Conservation (phyloP, 371 early-diverging fungal genomes). For the Sporodiniella umbellata region DNA sequence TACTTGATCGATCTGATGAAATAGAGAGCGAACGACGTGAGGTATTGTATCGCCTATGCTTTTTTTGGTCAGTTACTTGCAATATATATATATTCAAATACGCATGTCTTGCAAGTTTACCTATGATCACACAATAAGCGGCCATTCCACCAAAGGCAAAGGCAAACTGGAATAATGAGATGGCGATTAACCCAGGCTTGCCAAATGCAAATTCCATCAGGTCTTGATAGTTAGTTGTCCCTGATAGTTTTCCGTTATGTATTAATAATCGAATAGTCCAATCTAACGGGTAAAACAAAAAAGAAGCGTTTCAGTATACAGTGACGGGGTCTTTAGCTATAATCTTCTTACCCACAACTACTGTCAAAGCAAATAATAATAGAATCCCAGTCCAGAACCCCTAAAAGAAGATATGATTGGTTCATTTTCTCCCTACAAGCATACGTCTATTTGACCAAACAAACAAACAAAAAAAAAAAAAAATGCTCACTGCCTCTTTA, state of each 20-base stretch:
- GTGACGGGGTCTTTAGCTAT: no score
- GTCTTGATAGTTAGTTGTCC: conserved; percentile 74
- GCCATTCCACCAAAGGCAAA: conserved; percentile 87
- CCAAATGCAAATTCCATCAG: conserved; percentile 75
- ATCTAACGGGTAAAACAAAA: no score
- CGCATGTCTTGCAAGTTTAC: no score
- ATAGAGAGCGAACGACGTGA: conserved; percentile 63
- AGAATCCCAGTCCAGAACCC: conserved; percentile 66
- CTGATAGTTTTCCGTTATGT: conserved; percentile 65
- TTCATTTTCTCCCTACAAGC: no score
- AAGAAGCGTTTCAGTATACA: no score
- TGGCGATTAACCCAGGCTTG: conserved; percentile 61
- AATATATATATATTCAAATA: no score
- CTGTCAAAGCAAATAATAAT: conserved; percentile 59
- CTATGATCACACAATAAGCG: conserved; percentile 78
- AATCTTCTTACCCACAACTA: conserved; percentile 64
- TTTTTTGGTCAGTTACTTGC: conserved; percentile 6
- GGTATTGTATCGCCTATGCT: conserved; percentile 72
- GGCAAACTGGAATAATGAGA: conserved; percentile 75
- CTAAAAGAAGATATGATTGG: no score
- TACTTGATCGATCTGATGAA: conserved; percentile 53
- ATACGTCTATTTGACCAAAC: no score
- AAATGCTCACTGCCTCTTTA: conserved; percentile 56
- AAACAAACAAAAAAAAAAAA: no score
- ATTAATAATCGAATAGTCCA: conserved; percentile 77